Conservation (phyloP, 2,329 filamentous ascomycete genomes). For the Paracoccidioides lutzii region DNA sequence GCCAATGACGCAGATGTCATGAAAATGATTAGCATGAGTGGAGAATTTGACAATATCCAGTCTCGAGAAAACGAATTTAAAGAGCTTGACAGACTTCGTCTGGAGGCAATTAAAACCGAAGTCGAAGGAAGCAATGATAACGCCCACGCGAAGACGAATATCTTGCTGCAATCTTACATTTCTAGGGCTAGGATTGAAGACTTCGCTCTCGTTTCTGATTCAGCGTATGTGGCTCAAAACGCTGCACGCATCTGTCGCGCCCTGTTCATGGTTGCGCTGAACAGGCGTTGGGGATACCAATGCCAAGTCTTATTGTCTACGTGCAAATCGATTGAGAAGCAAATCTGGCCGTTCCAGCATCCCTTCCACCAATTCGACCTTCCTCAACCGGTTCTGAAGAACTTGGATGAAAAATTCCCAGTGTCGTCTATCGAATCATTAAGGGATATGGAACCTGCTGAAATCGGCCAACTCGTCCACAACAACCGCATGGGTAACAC, state of each 20-base stretch:
- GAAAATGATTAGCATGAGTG: slow-evolving; percentile 94
- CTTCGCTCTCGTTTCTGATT: slow-evolving; percentile 83
- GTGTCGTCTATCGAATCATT: slow-evolving; percentile 65
- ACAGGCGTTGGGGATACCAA: slow-evolving; percentile 89
- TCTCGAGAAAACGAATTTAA: slow-evolving; percentile 80
- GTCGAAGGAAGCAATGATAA: slow-evolving; percentile 55
- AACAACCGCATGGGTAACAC: slow-evolving; percentile 78
- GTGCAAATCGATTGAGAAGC: slow-evolving; percentile 93
- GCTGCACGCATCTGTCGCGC: slow-evolving; percentile 87
- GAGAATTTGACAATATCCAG: slow-evolving; percentile 95
- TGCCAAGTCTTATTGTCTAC: slow-evolving; percentile 82
- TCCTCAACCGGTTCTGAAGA: slow-evolving; percentile 65
- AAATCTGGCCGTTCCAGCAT: slow-evolving; percentile 89
- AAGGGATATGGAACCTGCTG: slow-evolving; percentile 82
- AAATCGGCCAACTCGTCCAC: slow-evolving; percentile 83
- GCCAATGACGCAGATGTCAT: slow-evolving; percentile 85
- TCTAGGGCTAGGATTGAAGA: slow-evolving; percentile 79
- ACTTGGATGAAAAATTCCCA: slow-evolving; percentile 68
- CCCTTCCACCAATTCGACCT: slow-evolving; percentile 92
- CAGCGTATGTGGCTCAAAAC: slow-evolving; percentile 91
- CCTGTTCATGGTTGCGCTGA: slow-evolving; percentile 93
- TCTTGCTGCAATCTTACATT: slow-evolving; percentile 86
- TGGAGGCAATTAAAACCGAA: slow-evolving; percentile 62
- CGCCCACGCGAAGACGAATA: slow-evolving; percentile 86
- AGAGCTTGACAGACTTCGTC: slow-evolving; percentile 63